Conservation (phyloP, 73 alveolate genomes). For the Durusdinium trenchii region DNA sequence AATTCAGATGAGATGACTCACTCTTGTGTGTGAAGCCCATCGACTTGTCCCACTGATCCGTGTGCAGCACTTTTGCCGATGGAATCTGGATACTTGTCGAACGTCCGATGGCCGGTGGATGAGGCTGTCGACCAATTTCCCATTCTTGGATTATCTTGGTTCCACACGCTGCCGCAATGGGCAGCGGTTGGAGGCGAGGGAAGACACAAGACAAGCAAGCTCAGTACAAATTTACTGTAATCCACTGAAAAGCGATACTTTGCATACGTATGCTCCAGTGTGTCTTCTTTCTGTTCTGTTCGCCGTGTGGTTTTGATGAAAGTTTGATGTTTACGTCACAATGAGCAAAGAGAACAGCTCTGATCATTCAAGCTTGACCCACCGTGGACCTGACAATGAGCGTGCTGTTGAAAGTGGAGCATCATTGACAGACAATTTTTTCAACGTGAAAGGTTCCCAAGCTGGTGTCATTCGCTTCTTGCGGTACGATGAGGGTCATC, state of each 20-base stretch:
- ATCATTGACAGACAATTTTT: background rate
- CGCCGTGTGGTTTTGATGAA: background rate
- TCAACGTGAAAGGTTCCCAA: conserved; percentile 64
- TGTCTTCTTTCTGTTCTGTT: background rate
- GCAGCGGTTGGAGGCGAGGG: conserved; percentile 90
- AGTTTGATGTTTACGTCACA: background rate
- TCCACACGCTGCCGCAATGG: conserved; percentile 93
- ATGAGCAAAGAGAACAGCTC: no score
- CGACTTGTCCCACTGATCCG: no score
- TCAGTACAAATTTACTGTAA: no score
- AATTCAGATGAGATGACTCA: conserved; percentile 68
- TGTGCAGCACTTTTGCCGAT: no score
- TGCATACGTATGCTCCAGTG: no score
- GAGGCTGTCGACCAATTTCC: conserved; percentile 81
- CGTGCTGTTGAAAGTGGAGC: no score
- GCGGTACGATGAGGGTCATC: conserved; percentile 72
- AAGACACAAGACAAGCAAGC: no score
- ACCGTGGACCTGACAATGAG: no score
- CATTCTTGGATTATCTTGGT: conserved; percentile 82
- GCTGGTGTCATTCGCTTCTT: conserved; percentile 94
- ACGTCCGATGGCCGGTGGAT: no score
- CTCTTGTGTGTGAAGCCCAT: background rate
- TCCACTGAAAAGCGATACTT: no score
- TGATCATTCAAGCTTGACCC: no score
- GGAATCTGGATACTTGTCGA: no score